phyloP scores from a whole-genome alignment of 257 asterid species.

The Fraxinus quadrangulata region DNA sequence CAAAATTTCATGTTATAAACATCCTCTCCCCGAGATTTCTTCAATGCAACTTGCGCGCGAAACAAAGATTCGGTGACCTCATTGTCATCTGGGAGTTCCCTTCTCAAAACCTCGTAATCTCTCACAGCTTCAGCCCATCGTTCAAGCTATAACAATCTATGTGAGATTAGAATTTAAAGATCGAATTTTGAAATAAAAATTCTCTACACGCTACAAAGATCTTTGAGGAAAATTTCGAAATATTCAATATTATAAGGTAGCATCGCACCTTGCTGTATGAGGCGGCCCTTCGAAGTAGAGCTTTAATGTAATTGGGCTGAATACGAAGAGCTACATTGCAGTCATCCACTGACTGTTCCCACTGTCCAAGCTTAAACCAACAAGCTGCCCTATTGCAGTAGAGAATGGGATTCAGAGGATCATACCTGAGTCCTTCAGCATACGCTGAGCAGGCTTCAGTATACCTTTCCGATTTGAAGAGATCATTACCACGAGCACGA shows the following conservation, averaged over 20 bases:
- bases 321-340: slow-evolving; percentile 78
- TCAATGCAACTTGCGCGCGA: slow-evolving; percentile 73
- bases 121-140: slow-evolving; percentile 83
- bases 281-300: slow-evolving; percentile 88
- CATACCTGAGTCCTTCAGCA: slow-evolving; percentile 75
- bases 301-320: slow-evolving; percentile 78
- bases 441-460: slow-evolving; percentile 94
- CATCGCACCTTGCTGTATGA: slow-evolving; percentile 52
- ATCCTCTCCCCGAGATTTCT: slow-evolving; percentile 80
- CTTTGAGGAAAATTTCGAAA: not conserved
- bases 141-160: slow-evolving; percentile 62
- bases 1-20: slow-evolving; percentile 72
- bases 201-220: not conserved
- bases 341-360: slow-evolving; percentile 80
- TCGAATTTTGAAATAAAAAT: not conserved
- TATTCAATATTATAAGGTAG: not conserved
- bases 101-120: slow-evolving; percentile 75
- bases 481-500: slow-evolving; percentile 86
- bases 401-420: slow-evolving; percentile 82
- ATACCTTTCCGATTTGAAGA: slow-evolving; percentile 81
- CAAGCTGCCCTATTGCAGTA: slow-evolving; percentile 98
- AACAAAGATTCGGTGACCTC: slow-evolving; percentile 78
- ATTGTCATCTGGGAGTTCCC: slow-evolving; percentile 63
- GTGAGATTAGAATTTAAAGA: not conserved
- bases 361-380: slow-evolving; percentile 78